A percentile compares a stretch with the other conserved stretches of the same genome.
Evolutionary conservation across 2,329 filamentous ascomycete genomes (phyloP).

Genomic region (Thelonectria rubi): DNA sequence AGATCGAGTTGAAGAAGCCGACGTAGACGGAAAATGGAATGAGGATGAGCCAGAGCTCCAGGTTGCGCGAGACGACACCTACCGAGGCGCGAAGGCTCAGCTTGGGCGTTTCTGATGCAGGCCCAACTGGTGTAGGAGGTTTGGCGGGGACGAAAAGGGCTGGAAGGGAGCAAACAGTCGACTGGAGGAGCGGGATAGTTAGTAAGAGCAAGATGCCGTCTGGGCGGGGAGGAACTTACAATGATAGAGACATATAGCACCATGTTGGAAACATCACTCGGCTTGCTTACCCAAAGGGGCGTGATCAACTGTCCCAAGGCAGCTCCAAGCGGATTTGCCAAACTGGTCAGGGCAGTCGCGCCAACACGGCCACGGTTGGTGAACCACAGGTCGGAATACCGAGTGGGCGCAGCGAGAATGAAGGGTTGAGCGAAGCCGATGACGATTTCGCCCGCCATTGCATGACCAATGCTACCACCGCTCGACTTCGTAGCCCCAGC

Average conservation of each 20-base stretch:
- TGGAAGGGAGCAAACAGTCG: constrained; percentile 67
- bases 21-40: constrained; percentile 87
- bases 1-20: constrained; percentile 92
- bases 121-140: constrained; percentile 80
- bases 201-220: constrained; percentile 14
- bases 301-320: constrained; percentile 88
- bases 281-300: constrained; percentile 74
- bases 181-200: constrained; percentile 37
- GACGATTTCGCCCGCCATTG: constrained; percentile 92
- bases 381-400: constrained; percentile 96
- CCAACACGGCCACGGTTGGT: constrained; percentile 83
- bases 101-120: constrained; percentile 70
- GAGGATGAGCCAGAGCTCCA: constrained; percentile 82
- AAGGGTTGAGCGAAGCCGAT: constrained; percentile 92
- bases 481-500: constrained; percentile 67
- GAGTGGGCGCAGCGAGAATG: constrained; percentile 85
- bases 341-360: constrained; percentile 83
- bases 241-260: constrained; percentile 88
- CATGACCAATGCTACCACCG: constrained; percentile 74
- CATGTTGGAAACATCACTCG: constrained; percentile 77
- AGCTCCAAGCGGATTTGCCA: constrained; percentile 91
- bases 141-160: constrained; percentile 81
- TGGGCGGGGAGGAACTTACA: constrained; percentile 56
- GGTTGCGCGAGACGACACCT: constrained; percentile 62
- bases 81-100: constrained; percentile 61